Percentiles rank a stretch among this genome's conserved stretches.
Evolutionary conservation across 495 filamentous ascomycete species (phyloP).

Genomic region (Trypethelium eluteriae): DNA sequence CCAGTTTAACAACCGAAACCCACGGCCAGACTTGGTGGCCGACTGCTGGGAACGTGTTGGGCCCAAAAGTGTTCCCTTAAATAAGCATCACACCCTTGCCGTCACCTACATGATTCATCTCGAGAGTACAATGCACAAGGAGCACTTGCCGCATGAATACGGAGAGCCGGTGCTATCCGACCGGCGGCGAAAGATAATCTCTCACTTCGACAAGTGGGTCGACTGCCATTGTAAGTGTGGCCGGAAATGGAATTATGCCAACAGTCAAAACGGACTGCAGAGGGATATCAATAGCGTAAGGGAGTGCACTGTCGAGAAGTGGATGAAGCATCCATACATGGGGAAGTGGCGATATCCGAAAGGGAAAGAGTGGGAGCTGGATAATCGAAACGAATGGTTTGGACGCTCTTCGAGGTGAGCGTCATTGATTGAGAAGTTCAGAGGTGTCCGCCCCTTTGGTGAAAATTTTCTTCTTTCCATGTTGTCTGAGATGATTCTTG

Average conservation of each 20-base stretch:
- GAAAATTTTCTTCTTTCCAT: too few relatives aligned
- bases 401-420: constrained; percentile 5
- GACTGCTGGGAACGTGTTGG: constrained; percentile 12
- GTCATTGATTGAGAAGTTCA: too few relatives aligned
- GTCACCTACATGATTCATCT: constrained; percentile 15
- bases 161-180: not conserved
- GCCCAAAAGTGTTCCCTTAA: not conserved
- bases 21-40: not conserved
- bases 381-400: constrained; percentile 13
- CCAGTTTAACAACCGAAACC: constrained; percentile 10
- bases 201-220: constrained; percentile 9
- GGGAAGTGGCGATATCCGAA: not conserved
- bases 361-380: constrained; percentile 5
- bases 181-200: not conserved
- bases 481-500: too few relatives aligned
- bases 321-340: not conserved
- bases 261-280: constrained; percentile 10
- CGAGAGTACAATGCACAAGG: constrained; percentile 10
- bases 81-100: constrained; percentile 5
- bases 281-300: not conserved
- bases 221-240: constrained; percentile 13
- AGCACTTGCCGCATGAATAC: not conserved
- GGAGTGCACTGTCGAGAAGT: constrained; percentile 6
- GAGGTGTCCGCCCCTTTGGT: too few relatives aligned
- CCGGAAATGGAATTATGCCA: constrained; percentile 12